Evolutionary conservation across 495 filamentous ascomycete genomes (phyloP).

Genomic region (Lindgomyces ingoldianus): DNA sequence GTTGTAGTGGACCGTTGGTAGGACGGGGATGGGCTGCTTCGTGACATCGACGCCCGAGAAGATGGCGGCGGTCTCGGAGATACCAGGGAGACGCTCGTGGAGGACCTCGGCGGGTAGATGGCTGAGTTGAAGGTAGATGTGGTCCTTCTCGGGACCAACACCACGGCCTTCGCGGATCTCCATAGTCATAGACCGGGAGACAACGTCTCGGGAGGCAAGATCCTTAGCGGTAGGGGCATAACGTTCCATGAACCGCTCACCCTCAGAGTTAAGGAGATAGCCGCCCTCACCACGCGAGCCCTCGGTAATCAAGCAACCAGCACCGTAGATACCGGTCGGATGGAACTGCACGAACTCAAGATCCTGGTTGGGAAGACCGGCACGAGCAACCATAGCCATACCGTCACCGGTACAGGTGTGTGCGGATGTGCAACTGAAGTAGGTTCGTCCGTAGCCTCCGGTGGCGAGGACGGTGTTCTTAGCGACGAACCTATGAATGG

Average conservation of each 20-base stretch:
- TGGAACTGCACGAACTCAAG: constrained; percentile 99
- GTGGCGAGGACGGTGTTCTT: constrained; percentile 95
- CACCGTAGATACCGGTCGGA: constrained; percentile 96
- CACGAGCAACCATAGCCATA: constrained; percentile 97
- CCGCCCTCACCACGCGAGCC: constrained; percentile 96
- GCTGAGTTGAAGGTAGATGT: constrained; percentile 95
- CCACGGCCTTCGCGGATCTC: constrained; percentile 97
- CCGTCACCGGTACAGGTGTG: constrained; percentile 98
- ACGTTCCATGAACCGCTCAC: constrained; percentile 97
- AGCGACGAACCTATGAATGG: constrained; percentile 91
- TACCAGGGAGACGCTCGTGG: constrained; percentile 94
- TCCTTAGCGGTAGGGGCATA: constrained; percentile 97
- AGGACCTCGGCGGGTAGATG: constrained; percentile 88
- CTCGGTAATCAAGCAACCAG: constrained; percentile 95
- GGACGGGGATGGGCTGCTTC: constrained; percentile 94
- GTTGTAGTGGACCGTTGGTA: constrained; percentile 98
- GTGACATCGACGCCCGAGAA: constrained; percentile 95
- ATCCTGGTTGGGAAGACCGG: constrained; percentile 96
- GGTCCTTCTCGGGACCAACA: constrained; percentile 94
- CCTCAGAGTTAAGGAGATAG: constrained; percentile 91
- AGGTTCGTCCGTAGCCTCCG: constrained; percentile 93
- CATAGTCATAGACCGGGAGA: constrained; percentile 94
- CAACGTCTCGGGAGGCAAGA: constrained; percentile 87
- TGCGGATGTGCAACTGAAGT: constrained; percentile 96
- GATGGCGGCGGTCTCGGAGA: constrained; percentile 95